phyloP scores from a whole-genome alignment of 140 eudicot species.

The Oenanthe javanica region DNA sequence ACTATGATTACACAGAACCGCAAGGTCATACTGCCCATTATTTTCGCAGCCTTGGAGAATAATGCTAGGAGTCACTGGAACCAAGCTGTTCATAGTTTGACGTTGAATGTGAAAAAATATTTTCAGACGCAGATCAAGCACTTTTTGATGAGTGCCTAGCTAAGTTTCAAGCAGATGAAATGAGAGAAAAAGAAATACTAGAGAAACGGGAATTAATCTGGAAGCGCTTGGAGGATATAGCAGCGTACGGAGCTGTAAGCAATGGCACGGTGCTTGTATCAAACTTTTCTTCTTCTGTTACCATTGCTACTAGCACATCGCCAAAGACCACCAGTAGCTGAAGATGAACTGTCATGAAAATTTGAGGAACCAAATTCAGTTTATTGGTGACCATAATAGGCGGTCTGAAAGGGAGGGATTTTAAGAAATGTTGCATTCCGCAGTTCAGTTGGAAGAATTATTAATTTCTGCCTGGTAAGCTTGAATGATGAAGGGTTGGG shows the following conservation, averaged over 20 bases:
- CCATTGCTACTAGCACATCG: constrained; percentile 19
- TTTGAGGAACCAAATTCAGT: not conserved
- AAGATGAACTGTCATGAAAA: not conserved
- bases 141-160: constrained; percentile 51
- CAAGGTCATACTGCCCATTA: constrained; percentile 62
- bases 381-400: not conserved
- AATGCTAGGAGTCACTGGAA: constrained; percentile 64
- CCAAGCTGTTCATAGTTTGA: constrained; percentile 70
- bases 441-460: not conserved
- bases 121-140: constrained; percentile 54
- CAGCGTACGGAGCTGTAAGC: constrained; percentile 31
- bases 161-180: constrained; percentile 49
- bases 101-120: constrained; percentile 48
- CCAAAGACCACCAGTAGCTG: constrained; percentile 1
- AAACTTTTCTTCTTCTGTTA: constrained; percentile 27
- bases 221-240: constrained; percentile 59
- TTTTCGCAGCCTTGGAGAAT: constrained; percentile 51
- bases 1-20: constrained; percentile 45
- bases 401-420: not conserved
- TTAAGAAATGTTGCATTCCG: not conserved
- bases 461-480: not conserved
- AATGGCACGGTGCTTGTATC: constrained; percentile 37
- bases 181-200: constrained; percentile 37
- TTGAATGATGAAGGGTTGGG: not conserved
- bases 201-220: constrained; percentile 47